Evolutionary conservation across 2,329 filamentous ascomycete genomes (phyloP), one percentile per base, ranked within the genome.

Genomic region (Fusarium marasasianum): DNA sequence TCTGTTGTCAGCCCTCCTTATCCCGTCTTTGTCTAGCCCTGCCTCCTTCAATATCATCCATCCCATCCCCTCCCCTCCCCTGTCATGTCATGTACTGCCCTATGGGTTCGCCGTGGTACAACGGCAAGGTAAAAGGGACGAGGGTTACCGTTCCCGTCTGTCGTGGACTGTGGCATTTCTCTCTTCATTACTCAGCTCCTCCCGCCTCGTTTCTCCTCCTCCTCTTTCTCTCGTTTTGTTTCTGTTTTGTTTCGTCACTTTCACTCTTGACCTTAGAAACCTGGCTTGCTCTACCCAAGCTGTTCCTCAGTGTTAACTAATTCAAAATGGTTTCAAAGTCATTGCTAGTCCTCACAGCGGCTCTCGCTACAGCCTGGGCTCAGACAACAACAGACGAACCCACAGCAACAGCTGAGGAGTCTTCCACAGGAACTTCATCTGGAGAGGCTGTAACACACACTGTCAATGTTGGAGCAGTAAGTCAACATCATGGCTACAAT

Each of bases 401-500:
- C 10, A 67, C 76, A 33, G 37, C 74, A 13, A 78, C 77, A 3
- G 24, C 54, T 12, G 67, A 66, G 15, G 64, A 73, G 29, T 41
- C 68, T 43, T 66, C 68, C 5, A 72, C 77, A 6, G 54, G 69
- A 31, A 76, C 77, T 17, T 55, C 76, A 22, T 48, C 66, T n/a
- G 60, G 58, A 29, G 76, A 65, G 38, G 51, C 62, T 11, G 70
- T 70, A 48, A 79, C 77, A 47, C 76, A 79, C 48, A 79, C 77
- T 22, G 60, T 79, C 29, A 75, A 70, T 54, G 77, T 79, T 40
- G 77, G 77, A 71, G 74, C 77, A 40, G 77, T 79, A 35, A 51
- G 77, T 73, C 20, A 2, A 70, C 18, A 8, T 31, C 9, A 12
- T 17, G 45, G 6, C 9, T 4, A 29, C 20, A 17, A 33, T 31